Evolutionary conservation across 176 grass and related monocot genomes (phyloP).

Genomic region (Cenchrus fungigraminus): DNA sequence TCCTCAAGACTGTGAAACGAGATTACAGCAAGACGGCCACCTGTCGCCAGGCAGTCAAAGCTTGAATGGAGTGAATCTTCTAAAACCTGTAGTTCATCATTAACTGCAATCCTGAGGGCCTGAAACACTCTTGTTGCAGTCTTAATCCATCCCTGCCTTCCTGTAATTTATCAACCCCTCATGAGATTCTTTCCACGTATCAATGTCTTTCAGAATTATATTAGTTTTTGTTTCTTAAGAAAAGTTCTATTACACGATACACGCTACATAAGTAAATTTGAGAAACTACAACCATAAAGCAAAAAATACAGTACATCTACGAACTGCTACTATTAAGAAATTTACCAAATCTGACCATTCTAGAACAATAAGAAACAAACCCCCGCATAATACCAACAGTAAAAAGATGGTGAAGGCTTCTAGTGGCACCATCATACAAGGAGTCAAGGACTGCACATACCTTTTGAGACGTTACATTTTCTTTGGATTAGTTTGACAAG

Average conservation of each 20-base stretch:
- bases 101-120: constrained; percentile 91
- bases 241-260: not conserved
- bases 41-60: constrained; percentile 76
- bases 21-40: constrained; percentile 82
- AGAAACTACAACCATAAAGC: constrained; percentile 1
- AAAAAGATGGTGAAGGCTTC: not conserved
- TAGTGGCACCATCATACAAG: constrained; percentile 22
- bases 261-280: not conserved
- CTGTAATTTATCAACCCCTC: constrained; percentile 51
- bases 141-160: constrained; percentile 91
- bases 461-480: constrained; percentile 54
- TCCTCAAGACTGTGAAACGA: constrained; percentile 95
- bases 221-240: not conserved
- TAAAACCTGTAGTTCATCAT: constrained; percentile 68
- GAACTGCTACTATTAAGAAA: not conserved
- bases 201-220: not conserved
- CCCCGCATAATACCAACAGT: not conserved
- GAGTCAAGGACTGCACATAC: constrained; percentile 43
- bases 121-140: constrained; percentile 94
- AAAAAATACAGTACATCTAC: not conserved
- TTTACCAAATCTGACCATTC: not conserved
- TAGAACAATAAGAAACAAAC: not conserved
- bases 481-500: constrained; percentile 77
- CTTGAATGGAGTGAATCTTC: constrained; percentile 84
- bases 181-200: constrained; percentile 8